Evolutionary conservation across 768 basidiomycete genomes (phyloP).

Genomic region (Asterophora parasitica): DNA sequence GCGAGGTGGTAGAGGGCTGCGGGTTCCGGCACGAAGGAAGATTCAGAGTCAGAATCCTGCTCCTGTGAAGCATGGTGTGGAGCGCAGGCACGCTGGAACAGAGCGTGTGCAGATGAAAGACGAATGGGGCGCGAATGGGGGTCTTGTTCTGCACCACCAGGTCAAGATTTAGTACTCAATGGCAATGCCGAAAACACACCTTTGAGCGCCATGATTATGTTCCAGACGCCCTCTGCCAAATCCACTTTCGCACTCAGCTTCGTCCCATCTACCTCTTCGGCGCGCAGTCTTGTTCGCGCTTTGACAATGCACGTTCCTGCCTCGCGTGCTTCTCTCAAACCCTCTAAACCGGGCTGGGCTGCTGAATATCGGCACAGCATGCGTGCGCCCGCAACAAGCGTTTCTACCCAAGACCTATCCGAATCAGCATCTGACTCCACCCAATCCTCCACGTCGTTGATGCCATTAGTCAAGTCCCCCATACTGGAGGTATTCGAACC

Average conservation of each 20-base stretch:
- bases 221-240: constrained; percentile 71
- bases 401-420: constrained; percentile 56
- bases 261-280: constrained; percentile 31
- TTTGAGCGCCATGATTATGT: constrained; percentile 61
- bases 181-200: constrained; percentile 38
- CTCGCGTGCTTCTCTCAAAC: constrained; percentile 56
- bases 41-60: constrained; percentile 17
- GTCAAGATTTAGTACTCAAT: neutral
- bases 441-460: constrained; percentile 32
- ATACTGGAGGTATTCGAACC: constrained; percentile 6
- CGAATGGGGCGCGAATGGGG: constrained; percentile 53
- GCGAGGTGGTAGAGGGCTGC: constrained; percentile 78
- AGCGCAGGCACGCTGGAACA: constrained; percentile 40
- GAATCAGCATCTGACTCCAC: constrained; percentile 55
- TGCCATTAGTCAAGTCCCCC: constrained; percentile 4
- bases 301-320: constrained; percentile 58
- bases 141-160: constrained; percentile 51
- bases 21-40: constrained; percentile 42
- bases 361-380: constrained; percentile 62
- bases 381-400: constrained; percentile 69
- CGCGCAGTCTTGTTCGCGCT: constrained; percentile 51
- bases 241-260: constrained; percentile 55
- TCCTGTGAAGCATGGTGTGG: neutral
- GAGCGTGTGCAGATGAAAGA: constrained; percentile 51
- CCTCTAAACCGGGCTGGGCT: constrained; percentile 28